Base-by-base conservation (phyloP, 371 early-diverging fungal genomes). In the Syncephalis plumigaleata region DNA sequence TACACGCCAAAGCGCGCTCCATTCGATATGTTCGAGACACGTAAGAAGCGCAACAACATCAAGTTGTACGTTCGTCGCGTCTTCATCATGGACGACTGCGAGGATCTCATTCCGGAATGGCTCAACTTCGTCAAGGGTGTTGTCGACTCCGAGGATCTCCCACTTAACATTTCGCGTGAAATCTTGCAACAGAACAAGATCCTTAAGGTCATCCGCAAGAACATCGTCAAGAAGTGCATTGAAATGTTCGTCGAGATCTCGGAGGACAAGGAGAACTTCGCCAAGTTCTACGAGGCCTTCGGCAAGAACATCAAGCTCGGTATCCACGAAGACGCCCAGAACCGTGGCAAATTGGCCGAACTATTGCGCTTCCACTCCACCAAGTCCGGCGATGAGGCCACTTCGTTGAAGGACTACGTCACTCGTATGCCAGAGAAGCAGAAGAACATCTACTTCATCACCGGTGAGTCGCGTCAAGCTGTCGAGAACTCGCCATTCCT, bases 401-500 rank as follows among this genome's bases (percentile, higher is more conserved):
- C 89, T 52, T 84, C 88, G 46, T 67, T 96, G 57, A 87, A 91
- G 75, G 88, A 88, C 73, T 93, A 95, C 67, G 72, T 89, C 55
- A 85, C 89, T 46, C 83, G 78, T 59, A 77, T 77, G 78, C 71
- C 75, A 53, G 78, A 73, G 65, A 70, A 70, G 66, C 78, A 77
- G 58, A 76, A 87, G 77, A 77, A 76, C 67, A 89, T 89, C 65
- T 91, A 91, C 82, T 93, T 94, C 79, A 87, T 98, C 73, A 98
- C 99, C 50, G 98, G 98, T 55, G 89, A 93, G 67, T 83, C 82
- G 64, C 81, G 84, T 57, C 75, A 82, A 55, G 87, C 90, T 31
- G 90, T 98, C 46, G 93, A 93, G 68, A 87, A 87, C 68, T 84
- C 91, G 55, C 98, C 99, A 40, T 98, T 94, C 86, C 70, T 98